These are phyloP conservation scores for Porpolomopsis calyptriformis DNA, from an alignment of 768 basidiomycete genomes.

Conservation along the genomic window DNA sequence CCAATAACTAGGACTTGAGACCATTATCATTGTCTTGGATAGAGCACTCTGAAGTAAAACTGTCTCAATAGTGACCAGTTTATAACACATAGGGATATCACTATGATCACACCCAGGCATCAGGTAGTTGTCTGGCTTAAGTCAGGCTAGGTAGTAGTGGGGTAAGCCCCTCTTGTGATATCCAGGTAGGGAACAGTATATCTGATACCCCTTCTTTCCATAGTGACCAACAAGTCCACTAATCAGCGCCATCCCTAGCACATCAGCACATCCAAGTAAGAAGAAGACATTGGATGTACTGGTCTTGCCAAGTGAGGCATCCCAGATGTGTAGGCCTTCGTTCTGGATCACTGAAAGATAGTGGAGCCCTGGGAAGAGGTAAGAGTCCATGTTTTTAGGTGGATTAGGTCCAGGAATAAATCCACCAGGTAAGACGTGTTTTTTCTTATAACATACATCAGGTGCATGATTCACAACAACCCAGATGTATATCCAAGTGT, in stretches of 20 bases:
- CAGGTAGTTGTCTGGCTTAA: slow-evolving; percentile 17
- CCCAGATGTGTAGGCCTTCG: slow-evolving; percentile 17
- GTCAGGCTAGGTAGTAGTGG: slow-evolving; percentile 26
- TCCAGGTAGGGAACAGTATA: slow-evolving; percentile 22
- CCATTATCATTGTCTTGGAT: too few species aligned
- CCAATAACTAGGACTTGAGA: too few species aligned
- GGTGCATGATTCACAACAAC: slow-evolving; percentile 24
- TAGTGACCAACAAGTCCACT: slow-evolving; percentile 28
- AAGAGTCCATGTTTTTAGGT: slow-evolving; percentile 26
- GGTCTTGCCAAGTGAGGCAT: slow-evolving; percentile 4
- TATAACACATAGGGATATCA: too few species aligned
- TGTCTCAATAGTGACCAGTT: too few species aligned
- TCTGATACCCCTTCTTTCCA: slow-evolving; percentile 25
- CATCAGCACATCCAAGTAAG: slow-evolving; percentile 23
- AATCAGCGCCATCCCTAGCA: slow-evolving; percentile 21
- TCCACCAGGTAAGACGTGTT: slow-evolving; percentile 22
- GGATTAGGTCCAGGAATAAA: slow-evolving; percentile 28
- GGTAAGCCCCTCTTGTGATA: slow-evolving; percentile 18
- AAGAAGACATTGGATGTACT: slow-evolving; percentile 14
- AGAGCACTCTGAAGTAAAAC: too few species aligned
- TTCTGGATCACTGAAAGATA: slow-evolving; percentile 23
- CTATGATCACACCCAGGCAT: slow-evolving; percentile 14
- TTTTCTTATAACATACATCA: slow-evolving; percentile 22
- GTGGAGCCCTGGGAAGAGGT: slow-evolving; percentile 23
- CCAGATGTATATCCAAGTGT: slow-evolving; percentile 28